Conservation (phyloP, 768 basidiomycete species). For the Leccinum disarticulatum region DNA sequence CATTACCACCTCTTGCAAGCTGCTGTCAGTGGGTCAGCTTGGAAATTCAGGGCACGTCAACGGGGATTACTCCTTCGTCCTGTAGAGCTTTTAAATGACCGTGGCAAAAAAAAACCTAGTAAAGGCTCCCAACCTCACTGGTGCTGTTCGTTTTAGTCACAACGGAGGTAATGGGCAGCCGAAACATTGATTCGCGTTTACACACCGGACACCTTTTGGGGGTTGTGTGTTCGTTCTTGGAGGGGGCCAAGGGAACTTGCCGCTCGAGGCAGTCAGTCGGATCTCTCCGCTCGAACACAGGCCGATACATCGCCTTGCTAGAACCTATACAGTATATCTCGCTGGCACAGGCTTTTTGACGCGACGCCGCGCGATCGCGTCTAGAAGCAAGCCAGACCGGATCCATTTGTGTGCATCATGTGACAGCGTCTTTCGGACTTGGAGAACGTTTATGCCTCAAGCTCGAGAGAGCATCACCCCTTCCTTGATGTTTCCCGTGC, state of each 20-base stretch:
- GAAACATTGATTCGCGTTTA: constrained; percentile 1
- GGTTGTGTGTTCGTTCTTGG: background rate
- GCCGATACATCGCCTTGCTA: background rate
- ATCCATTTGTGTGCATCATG: constrained; percentile 3
- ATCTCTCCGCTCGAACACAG: constrained; percentile 1
- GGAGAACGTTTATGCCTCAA: constrained; percentile 29
- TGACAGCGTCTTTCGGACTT: constrained; percentile 24
- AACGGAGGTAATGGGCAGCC: background rate
- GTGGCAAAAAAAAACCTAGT: constrained; percentile 15
- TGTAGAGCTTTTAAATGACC: constrained; percentile 19
- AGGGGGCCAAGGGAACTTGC: background rate
- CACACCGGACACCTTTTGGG: background rate
- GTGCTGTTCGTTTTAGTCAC: background rate
- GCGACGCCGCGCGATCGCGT: constrained; percentile 8
- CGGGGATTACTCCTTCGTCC: constrained; percentile 33
- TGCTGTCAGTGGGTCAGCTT: constrained; percentile 15
- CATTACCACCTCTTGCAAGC: constrained; percentile 11
- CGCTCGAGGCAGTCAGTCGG: background rate
- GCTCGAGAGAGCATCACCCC: constrained; percentile 10
- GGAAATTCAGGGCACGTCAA: constrained; percentile 28
- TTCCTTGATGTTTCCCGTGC: constrained; percentile 13
- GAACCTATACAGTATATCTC: background rate
- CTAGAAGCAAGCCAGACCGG: background rate
- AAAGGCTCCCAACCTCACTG: constrained; percentile 2
- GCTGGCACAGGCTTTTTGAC: constrained; percentile 6